Percentiles rank a stretch among this genome's conserved stretches.
phyloP scores from a whole-genome alignment of 2,329 filamentous ascomycete species.

The Fonsecaea monophora region DNA sequence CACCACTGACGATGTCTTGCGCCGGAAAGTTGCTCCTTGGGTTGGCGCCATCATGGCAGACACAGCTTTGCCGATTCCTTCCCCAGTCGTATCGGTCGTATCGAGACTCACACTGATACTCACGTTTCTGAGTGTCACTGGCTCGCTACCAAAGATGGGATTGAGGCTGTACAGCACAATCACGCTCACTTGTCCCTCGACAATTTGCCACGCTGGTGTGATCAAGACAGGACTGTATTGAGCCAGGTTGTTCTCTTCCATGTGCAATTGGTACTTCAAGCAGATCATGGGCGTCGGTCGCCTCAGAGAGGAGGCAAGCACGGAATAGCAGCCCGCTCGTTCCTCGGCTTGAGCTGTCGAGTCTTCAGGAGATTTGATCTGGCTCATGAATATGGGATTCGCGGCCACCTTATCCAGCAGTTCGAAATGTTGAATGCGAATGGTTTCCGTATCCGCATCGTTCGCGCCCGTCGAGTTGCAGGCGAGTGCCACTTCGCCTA shows the following conservation, averaged over 20 bases:
- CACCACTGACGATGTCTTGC: constrained; percentile 54
- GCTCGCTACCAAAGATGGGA: constrained; percentile 62
- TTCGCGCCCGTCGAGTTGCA: constrained; percentile 67
- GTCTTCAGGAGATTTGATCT: constrained; percentile 24
- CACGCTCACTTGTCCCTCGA: constrained; percentile 83
- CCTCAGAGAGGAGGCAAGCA: constrained; percentile 74
- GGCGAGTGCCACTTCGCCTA: constrained; percentile 86
- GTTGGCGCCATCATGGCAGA: constrained; percentile 56
- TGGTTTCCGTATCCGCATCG: constrained; percentile 62
- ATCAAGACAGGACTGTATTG: constrained; percentile 75
- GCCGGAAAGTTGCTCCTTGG: constrained; percentile 52
- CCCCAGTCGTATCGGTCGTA: constrained; percentile 48
- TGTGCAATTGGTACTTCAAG: constrained; percentile 90
- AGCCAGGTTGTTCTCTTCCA: constrained; percentile 64
- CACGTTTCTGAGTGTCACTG: constrained; percentile 73
- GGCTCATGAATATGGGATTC: constrained; percentile 85
- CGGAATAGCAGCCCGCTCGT: constrained; percentile 77
- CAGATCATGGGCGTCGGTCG: constrained; percentile 72
- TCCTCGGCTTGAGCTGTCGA: constrained; percentile 43
- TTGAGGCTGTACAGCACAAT: constrained; percentile 86
- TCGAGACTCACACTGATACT: constrained; percentile 67
- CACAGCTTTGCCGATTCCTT: constrained; percentile 51
- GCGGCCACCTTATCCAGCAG: constrained; percentile 91
- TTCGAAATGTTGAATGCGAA: constrained; percentile 86
- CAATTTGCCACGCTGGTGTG: constrained; percentile 79